phyloP scores from a whole-genome alignment of 805 yeast species.

The Brettanomyces nanus region DNA sequence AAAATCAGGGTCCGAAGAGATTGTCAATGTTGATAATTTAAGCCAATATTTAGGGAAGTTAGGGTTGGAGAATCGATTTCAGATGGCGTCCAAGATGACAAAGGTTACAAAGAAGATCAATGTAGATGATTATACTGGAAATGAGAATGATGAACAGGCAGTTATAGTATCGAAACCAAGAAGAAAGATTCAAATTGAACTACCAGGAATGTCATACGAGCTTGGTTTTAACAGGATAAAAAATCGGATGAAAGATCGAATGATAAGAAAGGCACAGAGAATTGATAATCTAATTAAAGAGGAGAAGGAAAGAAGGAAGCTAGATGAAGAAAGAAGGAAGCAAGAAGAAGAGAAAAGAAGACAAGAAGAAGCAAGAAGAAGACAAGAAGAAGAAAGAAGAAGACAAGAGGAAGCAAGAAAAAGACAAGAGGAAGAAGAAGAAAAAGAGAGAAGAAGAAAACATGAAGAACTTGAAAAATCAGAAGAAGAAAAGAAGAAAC shows the following conservation, averaged over 20 bases:
- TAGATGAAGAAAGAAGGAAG: background rate
- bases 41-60: background rate
- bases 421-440: slow-evolving; percentile 5
- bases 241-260: background rate
- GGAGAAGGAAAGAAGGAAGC: background rate
- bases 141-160: too few relatives aligned
- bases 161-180: too few relatives aligned
- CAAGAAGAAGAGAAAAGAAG: slow-evolving; percentile 3
- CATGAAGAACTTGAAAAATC: slow-evolving; percentile 6
- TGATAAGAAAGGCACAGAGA: background rate
- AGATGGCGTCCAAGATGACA: background rate
- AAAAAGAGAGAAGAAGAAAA: slow-evolving; percentile 1
- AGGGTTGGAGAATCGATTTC: slow-evolving; percentile 6
- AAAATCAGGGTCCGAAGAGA: slow-evolving; percentile 3
- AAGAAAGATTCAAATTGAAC: too few relatives aligned
- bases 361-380: slow-evolving; percentile 6
- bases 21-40: slow-evolving; percentile 5
- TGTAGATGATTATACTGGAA: too few relatives aligned
- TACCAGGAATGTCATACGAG: background rate
- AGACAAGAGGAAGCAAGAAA: slow-evolving; percentile 10
- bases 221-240: background rate
- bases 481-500: slow-evolving; percentile 8
- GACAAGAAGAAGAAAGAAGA: slow-evolving; percentile 8
- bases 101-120: background rate
- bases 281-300: background rate